Evolutionary conservation across 129 eudicot species (phyloP).

Genomic region (Glebionis coronaria): DNA sequence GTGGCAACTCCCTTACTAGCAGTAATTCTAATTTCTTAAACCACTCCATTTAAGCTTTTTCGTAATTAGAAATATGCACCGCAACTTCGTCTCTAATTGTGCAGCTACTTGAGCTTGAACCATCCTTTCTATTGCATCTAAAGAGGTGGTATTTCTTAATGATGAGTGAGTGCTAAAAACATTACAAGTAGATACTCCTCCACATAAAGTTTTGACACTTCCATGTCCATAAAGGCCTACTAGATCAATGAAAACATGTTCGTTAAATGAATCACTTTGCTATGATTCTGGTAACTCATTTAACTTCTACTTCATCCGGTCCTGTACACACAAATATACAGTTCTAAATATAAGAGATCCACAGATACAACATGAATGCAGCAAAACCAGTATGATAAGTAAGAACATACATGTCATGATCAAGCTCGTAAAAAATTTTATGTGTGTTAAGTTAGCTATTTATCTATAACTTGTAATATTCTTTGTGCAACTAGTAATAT

Average conservation of each 20-base stretch:
- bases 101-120: constrained; percentile 11
- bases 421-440: too few relatives aligned
- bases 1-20: not conserved
- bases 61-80: not conserved
- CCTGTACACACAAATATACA: too few relatives aligned
- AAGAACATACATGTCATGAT: not conserved
- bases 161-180: not conserved
- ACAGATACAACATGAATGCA: not conserved
- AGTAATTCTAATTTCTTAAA: not conserved
- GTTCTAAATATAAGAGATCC: not conserved
- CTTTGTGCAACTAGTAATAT: too few relatives aligned
- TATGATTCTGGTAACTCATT: too few relatives aligned
- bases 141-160: not conserved
- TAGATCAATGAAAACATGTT: not conserved
- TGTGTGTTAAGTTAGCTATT: too few relatives aligned
- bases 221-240: constrained; percentile 2
- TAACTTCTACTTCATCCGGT: too few relatives aligned
- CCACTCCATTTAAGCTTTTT: not conserved
- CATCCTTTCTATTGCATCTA: constrained; percentile 7
- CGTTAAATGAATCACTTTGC: not conserved
- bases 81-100: constrained; percentile 1
- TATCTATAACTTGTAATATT: too few relatives aligned
- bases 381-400: not conserved
- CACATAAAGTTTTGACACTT: constrained; percentile 13
- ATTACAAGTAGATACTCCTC: constrained; percentile 12